Evolutionary conservation across 2,329 filamentous ascomycete species (phyloP), one percentile per base, ranked within the genome.

Genomic region (Trichoderma koningii): DNA sequence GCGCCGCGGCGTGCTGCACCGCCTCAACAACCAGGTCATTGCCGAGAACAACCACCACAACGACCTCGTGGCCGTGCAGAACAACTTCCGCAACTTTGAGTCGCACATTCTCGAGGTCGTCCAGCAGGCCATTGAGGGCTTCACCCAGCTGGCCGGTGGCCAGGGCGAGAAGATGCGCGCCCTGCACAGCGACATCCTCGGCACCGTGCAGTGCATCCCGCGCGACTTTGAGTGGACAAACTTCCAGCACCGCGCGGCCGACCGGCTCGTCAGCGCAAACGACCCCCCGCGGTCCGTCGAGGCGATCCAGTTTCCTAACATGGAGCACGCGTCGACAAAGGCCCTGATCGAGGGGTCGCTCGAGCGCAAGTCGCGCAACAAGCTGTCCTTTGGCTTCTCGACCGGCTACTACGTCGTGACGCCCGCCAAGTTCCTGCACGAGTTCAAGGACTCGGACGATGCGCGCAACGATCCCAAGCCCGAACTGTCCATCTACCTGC

Each of bases 21-120:
- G 93, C 50, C 82, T 99, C 63, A 89, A 92, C 83, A 94, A 91
- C 81, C 95, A 99, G 80, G 86, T 98, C 42, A 82, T 92, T 53
- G 92, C 97, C 74, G 95, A 99, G 81, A 99, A 99, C 83, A 96
- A 93, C 81, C 94, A 96, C 79, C 87, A 89, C 69, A 92, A 96
- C 75, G 95, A 99, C 75, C 85, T 98, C 65, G 85, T 99, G 68
- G 85, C 89, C 10, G 90, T 97, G n/a, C 95, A 99, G 79, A 89
- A 90, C 79, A 92, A 92, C 75, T 97, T 98, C 75, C 83, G 89
- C 64, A 83, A 88, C 44, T 99, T 98, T 71, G 95, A 99, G 78
- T 83, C 87, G 0, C 93, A 98, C 75, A 82, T 98, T 63, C 79
- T 99, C 62, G 83, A 90, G 74, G 91, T 91, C 9, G 79, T 98